Evolutionary conservation across 768 basidiomycete species (phyloP).

Genomic region (Suillus occidentalis): DNA sequence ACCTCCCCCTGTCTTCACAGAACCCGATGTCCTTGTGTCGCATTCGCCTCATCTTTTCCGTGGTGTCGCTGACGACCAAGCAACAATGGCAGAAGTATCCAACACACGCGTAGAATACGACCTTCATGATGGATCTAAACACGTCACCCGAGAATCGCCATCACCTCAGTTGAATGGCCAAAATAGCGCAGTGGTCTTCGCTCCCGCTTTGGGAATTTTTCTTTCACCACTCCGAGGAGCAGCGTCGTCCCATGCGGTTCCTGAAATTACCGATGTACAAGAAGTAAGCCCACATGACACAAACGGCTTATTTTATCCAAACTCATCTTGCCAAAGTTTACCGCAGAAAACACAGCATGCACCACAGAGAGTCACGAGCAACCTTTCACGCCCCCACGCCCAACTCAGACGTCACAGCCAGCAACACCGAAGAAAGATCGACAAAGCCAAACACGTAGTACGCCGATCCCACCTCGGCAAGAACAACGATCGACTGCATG

Average conservation of each 20-base stretch:
- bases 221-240: slow-evolving; percentile 31
- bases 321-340: not conserved
- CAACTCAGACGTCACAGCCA: slow-evolving; percentile 19
- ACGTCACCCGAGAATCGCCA: not conserved
- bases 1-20: not conserved
- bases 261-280: not conserved
- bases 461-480: slow-evolving; percentile 14
- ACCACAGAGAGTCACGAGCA: slow-evolving; percentile 3
- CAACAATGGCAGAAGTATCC: not conserved
- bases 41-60: not conserved
- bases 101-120: not conserved
- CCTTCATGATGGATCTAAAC: not conserved
- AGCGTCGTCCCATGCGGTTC: not conserved
- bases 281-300: not conserved
- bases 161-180: not conserved
- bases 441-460: slow-evolving; percentile 13
- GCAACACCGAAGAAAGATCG: slow-evolving; percentile 28
- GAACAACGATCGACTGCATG: slow-evolving; percentile 26
- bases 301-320: not conserved
- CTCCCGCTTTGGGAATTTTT: slow-evolving; percentile 23
- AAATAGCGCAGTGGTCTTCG: slow-evolving; percentile 9
- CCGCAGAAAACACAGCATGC: not conserved
- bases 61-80: not conserved
- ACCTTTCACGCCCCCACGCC: slow-evolving; percentile 24
- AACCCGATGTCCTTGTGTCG: not conserved